Evolutionary conservation across 2,329 filamentous ascomycete species (phyloP).

Genomic region (Penicillium capsulatum): DNA sequence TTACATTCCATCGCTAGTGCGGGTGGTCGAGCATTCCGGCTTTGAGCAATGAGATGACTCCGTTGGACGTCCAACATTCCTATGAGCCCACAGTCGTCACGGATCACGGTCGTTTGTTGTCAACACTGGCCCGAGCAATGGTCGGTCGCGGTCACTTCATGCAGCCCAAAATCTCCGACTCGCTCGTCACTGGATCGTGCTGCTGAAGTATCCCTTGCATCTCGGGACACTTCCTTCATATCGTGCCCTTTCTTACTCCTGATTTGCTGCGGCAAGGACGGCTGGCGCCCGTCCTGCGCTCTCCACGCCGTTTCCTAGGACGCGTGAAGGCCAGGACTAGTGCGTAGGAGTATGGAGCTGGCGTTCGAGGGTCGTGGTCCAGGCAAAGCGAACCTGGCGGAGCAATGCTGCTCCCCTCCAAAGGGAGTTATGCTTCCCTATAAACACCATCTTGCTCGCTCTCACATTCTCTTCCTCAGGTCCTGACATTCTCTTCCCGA

Average conservation of each 20-base stretch:
- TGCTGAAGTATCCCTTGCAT: constrained; percentile 36
- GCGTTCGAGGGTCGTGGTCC: constrained; percentile 35
- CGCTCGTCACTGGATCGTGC: constrained; percentile 36
- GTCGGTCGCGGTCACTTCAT: constrained; percentile 20
- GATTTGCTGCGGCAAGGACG: constrained; percentile 38
- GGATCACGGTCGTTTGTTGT: constrained; percentile 21
- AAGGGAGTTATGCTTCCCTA: constrained; percentile 33
- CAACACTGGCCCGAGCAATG: constrained; percentile 20
- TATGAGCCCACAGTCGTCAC: constrained; percentile 29
- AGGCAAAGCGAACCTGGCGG: constrained; percentile 33
- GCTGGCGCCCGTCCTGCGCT: constrained; percentile 26
- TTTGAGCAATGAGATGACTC: constrained; percentile 17
- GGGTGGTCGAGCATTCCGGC: constrained; percentile 33
- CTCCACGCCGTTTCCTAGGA: constrained; percentile 26
- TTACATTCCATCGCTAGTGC: constrained; percentile 33
- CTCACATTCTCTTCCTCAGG: constrained; percentile 43
- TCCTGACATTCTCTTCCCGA: constrained; percentile 42
- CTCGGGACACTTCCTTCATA: constrained; percentile 26
- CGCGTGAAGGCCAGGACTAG: constrained; percentile 30
- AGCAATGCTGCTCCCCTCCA: constrained; percentile 35
- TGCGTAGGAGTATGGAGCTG: constrained; percentile 32
- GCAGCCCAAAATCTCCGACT: constrained; percentile 35
- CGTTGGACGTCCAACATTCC: constrained; percentile 34
- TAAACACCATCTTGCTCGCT: constrained; percentile 43
- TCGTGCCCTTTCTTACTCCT: constrained; percentile 35